phyloP scores from a whole-genome alignment of 2,329 filamentous ascomycete species.

The Cordyceps tenuipes region DNA sequence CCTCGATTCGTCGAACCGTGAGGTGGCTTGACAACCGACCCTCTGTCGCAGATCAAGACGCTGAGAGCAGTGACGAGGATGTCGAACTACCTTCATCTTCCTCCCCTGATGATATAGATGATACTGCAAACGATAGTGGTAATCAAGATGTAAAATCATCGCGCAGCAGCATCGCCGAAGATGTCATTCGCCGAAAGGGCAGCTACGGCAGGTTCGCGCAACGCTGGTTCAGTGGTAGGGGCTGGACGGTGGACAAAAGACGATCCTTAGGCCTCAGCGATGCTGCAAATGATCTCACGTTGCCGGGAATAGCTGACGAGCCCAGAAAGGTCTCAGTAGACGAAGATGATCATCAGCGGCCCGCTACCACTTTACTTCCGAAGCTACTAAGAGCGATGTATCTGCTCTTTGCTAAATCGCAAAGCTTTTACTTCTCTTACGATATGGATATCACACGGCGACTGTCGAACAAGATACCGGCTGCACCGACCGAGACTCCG shows the following conservation, averaged over 20 bases:
- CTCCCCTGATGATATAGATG: slow-evolving; percentile 37
- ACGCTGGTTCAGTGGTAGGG: slow-evolving; percentile 81
- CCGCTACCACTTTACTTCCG: slow-evolving; percentile 53
- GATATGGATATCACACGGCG: slow-evolving; percentile 83
- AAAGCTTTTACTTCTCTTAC: slow-evolving; percentile 92
- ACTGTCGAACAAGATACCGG: slow-evolving; percentile 28
- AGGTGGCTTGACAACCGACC: slow-evolving; percentile 30
- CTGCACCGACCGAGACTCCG: slow-evolving; percentile 32
- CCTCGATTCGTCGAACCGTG: slow-evolving; percentile 58
- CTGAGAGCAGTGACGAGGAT: slow-evolving; percentile 42
- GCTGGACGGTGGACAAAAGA: slow-evolving; percentile 66
- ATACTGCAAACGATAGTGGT: slow-evolving; percentile 25
- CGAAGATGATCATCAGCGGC: slow-evolving; percentile 24
- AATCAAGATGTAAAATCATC: slow-evolving; percentile 26
- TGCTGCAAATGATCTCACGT: slow-evolving; percentile 18
- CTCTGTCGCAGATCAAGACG: slow-evolving; percentile 32
- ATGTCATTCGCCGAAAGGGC: slow-evolving; percentile 77
- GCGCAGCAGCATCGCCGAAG: slow-evolving; percentile 66
- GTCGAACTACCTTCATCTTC: slow-evolving; percentile 24
- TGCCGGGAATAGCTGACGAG: slow-evolving; percentile 14
- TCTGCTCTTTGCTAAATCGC: slow-evolving; percentile 71
- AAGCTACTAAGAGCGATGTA: slow-evolving; percentile 78
- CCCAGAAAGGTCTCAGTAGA: slow-evolving; percentile 30
- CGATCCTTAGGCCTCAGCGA: slow-evolving; percentile 60
- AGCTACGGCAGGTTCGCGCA: slow-evolving; percentile 84